phyloP scores from a whole-genome alignment of 176 grass and related monocot species.

The Aegilops speltoides region DNA sequence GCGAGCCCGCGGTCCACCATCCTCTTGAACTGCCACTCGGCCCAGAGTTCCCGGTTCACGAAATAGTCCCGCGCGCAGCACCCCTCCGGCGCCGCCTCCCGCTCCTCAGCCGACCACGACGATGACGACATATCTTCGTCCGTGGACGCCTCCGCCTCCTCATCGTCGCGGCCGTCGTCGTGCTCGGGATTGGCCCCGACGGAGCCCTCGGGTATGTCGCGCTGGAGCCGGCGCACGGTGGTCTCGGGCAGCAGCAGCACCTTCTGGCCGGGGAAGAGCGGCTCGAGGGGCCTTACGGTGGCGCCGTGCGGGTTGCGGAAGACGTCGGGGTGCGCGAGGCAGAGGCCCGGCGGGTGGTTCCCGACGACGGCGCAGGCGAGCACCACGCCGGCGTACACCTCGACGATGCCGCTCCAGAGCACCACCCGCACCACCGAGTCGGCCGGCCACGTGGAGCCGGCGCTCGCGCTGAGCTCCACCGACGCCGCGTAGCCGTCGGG shows the following conservation, averaged over 20 bases:
- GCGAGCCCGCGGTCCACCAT: slow-evolving; percentile 19
- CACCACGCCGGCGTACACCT: slow-evolving; percentile 47
- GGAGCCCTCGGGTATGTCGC: slow-evolving; percentile 11
- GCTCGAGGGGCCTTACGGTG: slow-evolving; percentile 25
- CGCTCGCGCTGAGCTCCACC: slow-evolving; percentile 14
- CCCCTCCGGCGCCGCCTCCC: background rate
- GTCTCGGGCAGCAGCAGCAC: slow-evolving; percentile 40
- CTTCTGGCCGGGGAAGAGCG: slow-evolving; percentile 62
- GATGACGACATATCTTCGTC: background rate
- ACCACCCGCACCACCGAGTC: slow-evolving; percentile 52
- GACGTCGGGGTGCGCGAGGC: slow-evolving; percentile 52
- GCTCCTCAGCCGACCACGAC: background rate
- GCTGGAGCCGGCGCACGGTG: slow-evolving; percentile 40
- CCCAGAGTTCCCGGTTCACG: slow-evolving; percentile 34
- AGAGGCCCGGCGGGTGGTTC: slow-evolving; percentile 54
- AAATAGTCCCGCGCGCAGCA: slow-evolving; percentile 39
- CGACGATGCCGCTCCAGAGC: slow-evolving; percentile 45
- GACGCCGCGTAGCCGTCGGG: background rate
- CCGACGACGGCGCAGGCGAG: slow-evolving; percentile 50
- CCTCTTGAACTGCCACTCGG: background rate
- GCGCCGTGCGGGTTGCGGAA: slow-evolving; percentile 59
- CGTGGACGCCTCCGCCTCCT: background rate
- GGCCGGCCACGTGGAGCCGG: background rate
- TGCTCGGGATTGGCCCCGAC: background rate
- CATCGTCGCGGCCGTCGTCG: background rate